phyloP scores from a whole-genome alignment of 371 early-diverging fungal genomes.

The Mortierella sp. region DNA sequence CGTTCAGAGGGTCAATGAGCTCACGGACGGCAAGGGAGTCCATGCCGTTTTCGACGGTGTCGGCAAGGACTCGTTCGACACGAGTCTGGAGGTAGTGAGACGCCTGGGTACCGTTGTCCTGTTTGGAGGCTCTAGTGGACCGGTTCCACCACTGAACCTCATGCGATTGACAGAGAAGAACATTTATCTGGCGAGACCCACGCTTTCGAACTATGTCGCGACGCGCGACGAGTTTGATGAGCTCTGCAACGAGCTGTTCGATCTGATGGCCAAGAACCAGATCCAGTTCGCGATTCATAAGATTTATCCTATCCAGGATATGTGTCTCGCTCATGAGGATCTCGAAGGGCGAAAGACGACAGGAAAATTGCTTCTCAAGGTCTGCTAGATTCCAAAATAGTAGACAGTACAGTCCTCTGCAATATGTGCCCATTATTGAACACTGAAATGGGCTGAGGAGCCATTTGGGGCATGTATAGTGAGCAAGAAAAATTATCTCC shows the following conservation, averaged over 20 bases:
- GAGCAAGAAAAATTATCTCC: no score
- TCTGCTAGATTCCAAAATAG: no score
- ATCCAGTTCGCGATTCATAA: conserved; percentile 75
- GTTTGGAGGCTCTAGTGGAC: conserved; percentile 91
- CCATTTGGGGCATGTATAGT: no score
- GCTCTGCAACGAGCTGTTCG: conserved; percentile 66
- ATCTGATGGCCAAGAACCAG: conserved; percentile 59
- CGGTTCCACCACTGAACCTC: conserved; percentile 80
- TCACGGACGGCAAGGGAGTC: conserved; percentile 80
- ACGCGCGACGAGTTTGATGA: conserved; percentile 74
- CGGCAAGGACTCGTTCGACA: conserved; percentile 85
- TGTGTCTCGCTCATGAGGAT: conserved; percentile 79
- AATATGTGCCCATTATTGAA: no score
- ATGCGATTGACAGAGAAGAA: conserved; percentile 71
- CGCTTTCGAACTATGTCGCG: conserved; percentile 74
- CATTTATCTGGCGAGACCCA: conserved; percentile 77
- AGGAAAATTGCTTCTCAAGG: conserved; percentile 73
- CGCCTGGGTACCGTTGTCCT: conserved; percentile 80
- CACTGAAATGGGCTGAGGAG: no score
- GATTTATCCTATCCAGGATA: conserved; percentile 75
- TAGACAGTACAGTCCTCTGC: no score
- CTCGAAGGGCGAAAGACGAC: conserved; percentile 76
- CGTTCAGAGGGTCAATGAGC: conserved; percentile 71
- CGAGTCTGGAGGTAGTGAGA: conserved; percentile 70
- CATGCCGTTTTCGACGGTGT: conserved; percentile 93